Percentiles rank a stretch among this genome's conserved stretches.
phyloP scores from a whole-genome alignment of 768 basidiomycete genomes.

The Calvatia gigantea region DNA sequence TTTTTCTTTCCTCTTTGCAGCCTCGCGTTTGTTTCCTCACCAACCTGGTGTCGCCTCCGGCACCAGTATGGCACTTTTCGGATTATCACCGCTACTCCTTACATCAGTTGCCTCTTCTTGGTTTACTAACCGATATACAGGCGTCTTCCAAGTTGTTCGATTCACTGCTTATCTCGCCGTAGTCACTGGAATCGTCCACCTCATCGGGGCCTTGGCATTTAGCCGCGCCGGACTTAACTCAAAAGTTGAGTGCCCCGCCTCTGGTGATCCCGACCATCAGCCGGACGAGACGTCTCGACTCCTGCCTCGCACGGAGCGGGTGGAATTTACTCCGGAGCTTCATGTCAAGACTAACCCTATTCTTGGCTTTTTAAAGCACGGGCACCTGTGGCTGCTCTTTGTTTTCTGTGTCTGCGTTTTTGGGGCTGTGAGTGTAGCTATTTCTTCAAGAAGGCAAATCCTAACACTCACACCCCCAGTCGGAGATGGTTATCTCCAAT shows the following conservation, averaged over 20 bases:
- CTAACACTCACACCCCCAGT: slow-evolving; percentile 30
- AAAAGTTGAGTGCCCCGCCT: slow-evolving; percentile 1
- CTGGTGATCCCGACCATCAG: neutral
- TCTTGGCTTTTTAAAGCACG: slow-evolving; percentile 47
- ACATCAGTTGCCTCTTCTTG: slow-evolving; percentile 58
- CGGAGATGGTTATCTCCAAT: slow-evolving; percentile 82
- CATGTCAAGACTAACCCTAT: slow-evolving; percentile 19
- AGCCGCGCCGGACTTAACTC: slow-evolving; percentile 6
- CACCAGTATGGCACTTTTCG: slow-evolving; percentile 67
- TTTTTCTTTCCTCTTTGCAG: slow-evolving; percentile 74
- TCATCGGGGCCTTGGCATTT: slow-evolving; percentile 44
- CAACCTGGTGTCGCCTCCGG: slow-evolving; percentile 68
- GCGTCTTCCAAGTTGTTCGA: slow-evolving; percentile 37
- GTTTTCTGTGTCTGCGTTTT: slow-evolving; percentile 49
- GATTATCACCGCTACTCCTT: slow-evolving; percentile 77
- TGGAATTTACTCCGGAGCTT: slow-evolving; percentile 5
- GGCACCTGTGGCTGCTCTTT: slow-evolving; percentile 62
- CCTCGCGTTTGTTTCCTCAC: slow-evolving; percentile 64
- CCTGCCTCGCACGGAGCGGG: slow-evolving; percentile 13
- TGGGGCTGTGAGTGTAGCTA: slow-evolving; percentile 56
- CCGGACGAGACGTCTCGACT: slow-evolving; percentile 32
- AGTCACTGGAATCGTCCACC: slow-evolving; percentile 48
- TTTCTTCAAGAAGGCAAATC: neutral
- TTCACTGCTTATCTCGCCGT: slow-evolving; percentile 60
- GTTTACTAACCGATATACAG: slow-evolving; percentile 48